These are phyloP conservation scores for Salvia rosmarinus DNA, from an alignment of 257 asterid genomes.

Conservation along the genomic window DNA sequence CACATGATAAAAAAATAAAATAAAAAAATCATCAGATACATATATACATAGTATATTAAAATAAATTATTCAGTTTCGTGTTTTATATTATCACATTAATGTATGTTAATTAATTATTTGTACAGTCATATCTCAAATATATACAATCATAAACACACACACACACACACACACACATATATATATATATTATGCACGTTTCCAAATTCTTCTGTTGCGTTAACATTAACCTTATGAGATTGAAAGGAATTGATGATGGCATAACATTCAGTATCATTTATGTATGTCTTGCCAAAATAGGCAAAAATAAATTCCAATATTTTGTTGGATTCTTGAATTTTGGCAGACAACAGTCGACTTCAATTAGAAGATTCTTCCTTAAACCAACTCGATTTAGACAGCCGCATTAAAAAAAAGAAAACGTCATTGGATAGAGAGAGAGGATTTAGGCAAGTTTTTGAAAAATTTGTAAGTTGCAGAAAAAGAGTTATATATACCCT, in stretches of 20 bases:
- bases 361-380: constrained; percentile 32
- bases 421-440: neutral
- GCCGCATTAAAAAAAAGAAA: too few species aligned
- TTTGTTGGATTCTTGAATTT: constrained; percentile 13
- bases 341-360: constrained; percentile 16
- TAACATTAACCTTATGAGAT: neutral
- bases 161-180: too few species aligned
- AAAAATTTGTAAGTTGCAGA: too few species aligned
- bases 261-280: neutral
- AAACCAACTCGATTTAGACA: neutral
- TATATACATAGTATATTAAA: too few species aligned
- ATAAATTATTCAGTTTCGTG: too few species aligned
- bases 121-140: too few species aligned
- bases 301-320: too few species aligned
- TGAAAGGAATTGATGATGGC: constrained; percentile 16
- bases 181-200: too few species aligned
- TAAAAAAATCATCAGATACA: neutral
- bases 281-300: constrained; percentile 19
- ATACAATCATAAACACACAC: too few species aligned
- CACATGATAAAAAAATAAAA: neutral
- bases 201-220: neutral
- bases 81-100: too few species aligned
- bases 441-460: too few species aligned
- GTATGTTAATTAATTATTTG: too few species aligned
- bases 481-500: constrained; percentile 45